Percentiles rank a stretch among this genome's conserved stretches.
phyloP scores from a whole-genome alignment of 306 rosid species.

The Vicia sativa region DNA sequence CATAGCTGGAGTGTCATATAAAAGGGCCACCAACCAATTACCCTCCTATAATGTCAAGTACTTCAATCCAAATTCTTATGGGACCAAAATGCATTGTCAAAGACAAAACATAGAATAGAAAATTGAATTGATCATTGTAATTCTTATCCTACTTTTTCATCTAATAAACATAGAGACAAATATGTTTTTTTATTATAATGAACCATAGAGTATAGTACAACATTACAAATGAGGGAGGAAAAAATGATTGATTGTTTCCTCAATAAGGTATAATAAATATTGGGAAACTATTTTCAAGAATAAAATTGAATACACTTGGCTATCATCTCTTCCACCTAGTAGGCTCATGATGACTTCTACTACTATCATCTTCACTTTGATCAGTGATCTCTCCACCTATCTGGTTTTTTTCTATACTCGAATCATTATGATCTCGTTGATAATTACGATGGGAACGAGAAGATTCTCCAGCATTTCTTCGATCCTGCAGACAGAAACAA shows the following conservation, averaged over 20 bases:
- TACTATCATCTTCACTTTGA: slow-evolving; percentile 61
- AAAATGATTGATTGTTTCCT: slow-evolving; percentile 36
- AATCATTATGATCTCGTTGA: slow-evolving; percentile 49
- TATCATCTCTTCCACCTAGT: slow-evolving; percentile 70
- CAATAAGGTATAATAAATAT: slow-evolving; percentile 43
- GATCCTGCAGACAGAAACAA: slow-evolving; percentile 56
- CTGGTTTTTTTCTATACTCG: slow-evolving; percentile 48
- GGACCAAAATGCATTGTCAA: slow-evolving; percentile 35
- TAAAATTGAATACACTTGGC: slow-evolving; percentile 42
- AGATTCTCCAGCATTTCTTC: slow-evolving; percentile 51
- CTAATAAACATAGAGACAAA: slow-evolving; percentile 38
- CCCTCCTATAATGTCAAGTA: slow-evolving; percentile 36
- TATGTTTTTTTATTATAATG: slow-evolving; percentile 46
- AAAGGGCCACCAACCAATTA: slow-evolving; percentile 45
- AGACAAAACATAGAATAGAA: not conserved
- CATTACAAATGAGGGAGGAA: slow-evolving; percentile 35
- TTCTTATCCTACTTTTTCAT: slow-evolving; percentile 35
- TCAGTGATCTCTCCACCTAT: slow-evolving; percentile 59
- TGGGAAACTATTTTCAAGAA: slow-evolving; percentile 27
- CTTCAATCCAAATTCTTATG: slow-evolving; percentile 33
- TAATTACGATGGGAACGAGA: slow-evolving; percentile 48
- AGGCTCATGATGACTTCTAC: slow-evolving; percentile 54
- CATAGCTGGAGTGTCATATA: slow-evolving; percentile 44
- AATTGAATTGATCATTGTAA: slow-evolving; percentile 16
- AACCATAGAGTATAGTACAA: slow-evolving; percentile 45